Conservation (phyloP, 2,329 filamentous ascomycete species). For the Clarireedia hainanense region DNA sequence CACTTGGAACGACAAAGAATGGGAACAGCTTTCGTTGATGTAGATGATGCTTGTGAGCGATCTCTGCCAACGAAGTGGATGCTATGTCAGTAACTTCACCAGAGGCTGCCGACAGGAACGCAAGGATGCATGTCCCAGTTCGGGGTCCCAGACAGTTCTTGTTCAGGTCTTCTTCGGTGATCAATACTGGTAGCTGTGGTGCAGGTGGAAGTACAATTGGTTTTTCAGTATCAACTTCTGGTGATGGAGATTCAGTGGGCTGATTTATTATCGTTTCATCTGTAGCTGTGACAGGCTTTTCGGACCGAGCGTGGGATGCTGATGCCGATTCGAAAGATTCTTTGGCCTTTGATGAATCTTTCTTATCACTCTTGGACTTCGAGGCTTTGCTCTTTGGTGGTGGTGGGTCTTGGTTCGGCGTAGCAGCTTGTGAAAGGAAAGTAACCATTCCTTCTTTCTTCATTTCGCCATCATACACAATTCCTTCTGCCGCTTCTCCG, state of each 20-base stretch:
- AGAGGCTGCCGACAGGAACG: conserved; percentile 49
- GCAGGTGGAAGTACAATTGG: conserved; percentile 41
- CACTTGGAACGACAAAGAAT: conserved; percentile 65
- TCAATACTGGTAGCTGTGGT: conserved; percentile 59
- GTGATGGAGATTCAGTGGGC: conserved; percentile 41
- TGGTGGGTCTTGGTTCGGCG: conserved; percentile 71
- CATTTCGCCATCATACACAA: conserved; percentile 74
- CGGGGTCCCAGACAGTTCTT: conserved; percentile 67
- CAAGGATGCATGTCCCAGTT: conserved; percentile 76
- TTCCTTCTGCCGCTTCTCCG: conserved; percentile 52
- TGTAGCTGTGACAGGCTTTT: conserved; percentile 40
- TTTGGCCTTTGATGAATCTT: conserved; percentile 33
- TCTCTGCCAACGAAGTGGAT: conserved; percentile 58
- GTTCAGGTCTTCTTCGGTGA: conserved; percentile 54
- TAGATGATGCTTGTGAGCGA: conserved; percentile 67
- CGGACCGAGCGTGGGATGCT: conserved; percentile 41
- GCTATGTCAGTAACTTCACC: conserved; percentile 39
- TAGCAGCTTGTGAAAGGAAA: conserved; percentile 72
- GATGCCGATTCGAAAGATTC: conserved; percentile 43
- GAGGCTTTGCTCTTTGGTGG: conserved; percentile 37
- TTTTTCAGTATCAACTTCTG: conserved; percentile 33
- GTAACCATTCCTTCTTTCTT: conserved; percentile 75
- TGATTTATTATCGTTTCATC: conserved; percentile 42
- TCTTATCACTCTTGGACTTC: conserved; percentile 31
- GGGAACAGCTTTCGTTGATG: conserved; percentile 68